A percentile compares a stretch with the other conserved stretches of the same genome.
Conservation (phyloP, 441 rosid species). For the Sinapis alba region DNA sequence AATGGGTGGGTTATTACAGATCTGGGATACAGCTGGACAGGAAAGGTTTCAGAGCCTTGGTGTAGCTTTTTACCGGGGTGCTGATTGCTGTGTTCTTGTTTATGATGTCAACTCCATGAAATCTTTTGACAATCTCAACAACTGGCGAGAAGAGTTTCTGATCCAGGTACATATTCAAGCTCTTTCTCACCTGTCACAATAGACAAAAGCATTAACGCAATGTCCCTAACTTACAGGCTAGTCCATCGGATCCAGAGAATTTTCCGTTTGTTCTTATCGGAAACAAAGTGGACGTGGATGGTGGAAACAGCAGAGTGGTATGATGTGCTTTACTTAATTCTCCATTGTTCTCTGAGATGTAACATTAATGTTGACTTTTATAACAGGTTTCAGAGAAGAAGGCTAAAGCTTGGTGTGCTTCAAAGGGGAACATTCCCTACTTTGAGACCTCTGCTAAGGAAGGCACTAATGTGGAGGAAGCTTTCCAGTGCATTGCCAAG, state of each 20-base stretch:
- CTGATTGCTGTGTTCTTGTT: constrained; percentile 83
- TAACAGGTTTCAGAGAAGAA: constrained; percentile 91
- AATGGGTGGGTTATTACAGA: constrained; percentile 41
- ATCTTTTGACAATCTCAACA: constrained; percentile 75
- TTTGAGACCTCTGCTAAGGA: constrained; percentile 99
- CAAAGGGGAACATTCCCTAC: constrained; percentile 96
- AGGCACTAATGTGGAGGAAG: constrained; percentile 96
- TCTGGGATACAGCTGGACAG: constrained; percentile 90
- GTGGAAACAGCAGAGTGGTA: constrained; percentile 84
- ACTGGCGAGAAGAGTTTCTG: constrained; percentile 81
- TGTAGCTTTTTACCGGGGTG: constrained; percentile 78
- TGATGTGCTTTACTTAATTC: constrained; percentile 6
- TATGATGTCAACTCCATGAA: constrained; percentile 78
- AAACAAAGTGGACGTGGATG: constrained; percentile 73
- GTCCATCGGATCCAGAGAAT: constrained; percentile 82
- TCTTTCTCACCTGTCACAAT: no score
- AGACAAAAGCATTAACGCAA: no score
- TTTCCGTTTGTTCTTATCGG: constrained; percentile 79
- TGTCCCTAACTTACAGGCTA: constrained; percentile 60
- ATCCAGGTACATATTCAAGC: constrained; percentile 55
- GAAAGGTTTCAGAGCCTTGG: constrained; percentile 87
- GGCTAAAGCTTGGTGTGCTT: constrained; percentile 97
- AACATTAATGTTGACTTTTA: background rate
- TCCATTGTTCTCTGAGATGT: background rate
- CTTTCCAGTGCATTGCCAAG: constrained; percentile 95